Evolutionary conservation across 2,329 filamentous ascomycete genomes (phyloP).

Genomic region (Talaromyces albobiverticillius): DNA sequence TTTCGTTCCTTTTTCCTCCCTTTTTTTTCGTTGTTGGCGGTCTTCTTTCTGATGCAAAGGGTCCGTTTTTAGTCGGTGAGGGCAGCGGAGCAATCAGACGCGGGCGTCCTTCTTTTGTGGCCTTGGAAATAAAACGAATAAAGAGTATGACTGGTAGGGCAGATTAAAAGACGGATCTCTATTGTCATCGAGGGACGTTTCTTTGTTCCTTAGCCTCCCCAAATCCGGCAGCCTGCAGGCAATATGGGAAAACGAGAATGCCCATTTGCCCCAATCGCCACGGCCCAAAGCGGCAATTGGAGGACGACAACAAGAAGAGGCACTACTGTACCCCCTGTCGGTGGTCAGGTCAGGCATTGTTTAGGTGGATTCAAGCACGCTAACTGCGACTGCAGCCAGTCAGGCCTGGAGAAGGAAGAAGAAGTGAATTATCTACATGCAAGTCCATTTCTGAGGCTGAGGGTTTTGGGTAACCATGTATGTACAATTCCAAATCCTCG

Average conservation of each 20-base stretch:
- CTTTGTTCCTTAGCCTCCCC: neutral
- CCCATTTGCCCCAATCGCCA: neutral
- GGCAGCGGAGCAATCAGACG: neutral
- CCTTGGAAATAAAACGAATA: slow-evolving; percentile 2
- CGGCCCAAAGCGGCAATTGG: too few relatives aligned
- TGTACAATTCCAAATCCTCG: slow-evolving; percentile 1
- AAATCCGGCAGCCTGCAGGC: slow-evolving; percentile 6
- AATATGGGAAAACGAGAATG: neutral
- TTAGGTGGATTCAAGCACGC: too few relatives aligned
- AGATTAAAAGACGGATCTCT: neutral
- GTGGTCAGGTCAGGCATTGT: too few relatives aligned
- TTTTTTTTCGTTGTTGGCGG: slow-evolving; percentile 2
- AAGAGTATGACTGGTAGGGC: slow-evolving; percentile 4
- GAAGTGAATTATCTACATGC: neutral
- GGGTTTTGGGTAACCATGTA: neutral
- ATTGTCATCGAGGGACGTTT: neutral
- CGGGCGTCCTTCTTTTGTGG: neutral
- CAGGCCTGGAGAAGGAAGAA: neutral
- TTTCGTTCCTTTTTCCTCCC: neutral
- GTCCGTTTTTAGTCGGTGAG: slow-evolving; percentile 1
- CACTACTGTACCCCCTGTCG: too few relatives aligned
- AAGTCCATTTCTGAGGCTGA: neutral
- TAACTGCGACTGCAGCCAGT: too few relatives aligned
- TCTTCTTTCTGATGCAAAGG: slow-evolving; percentile 7
- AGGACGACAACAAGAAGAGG: too few relatives aligned